Evolutionary conservation across 192 early-diverging fungal species (phyloP), one percentile per base, ranked within the genome.

Genomic region (Backusella macrospora): DNA sequence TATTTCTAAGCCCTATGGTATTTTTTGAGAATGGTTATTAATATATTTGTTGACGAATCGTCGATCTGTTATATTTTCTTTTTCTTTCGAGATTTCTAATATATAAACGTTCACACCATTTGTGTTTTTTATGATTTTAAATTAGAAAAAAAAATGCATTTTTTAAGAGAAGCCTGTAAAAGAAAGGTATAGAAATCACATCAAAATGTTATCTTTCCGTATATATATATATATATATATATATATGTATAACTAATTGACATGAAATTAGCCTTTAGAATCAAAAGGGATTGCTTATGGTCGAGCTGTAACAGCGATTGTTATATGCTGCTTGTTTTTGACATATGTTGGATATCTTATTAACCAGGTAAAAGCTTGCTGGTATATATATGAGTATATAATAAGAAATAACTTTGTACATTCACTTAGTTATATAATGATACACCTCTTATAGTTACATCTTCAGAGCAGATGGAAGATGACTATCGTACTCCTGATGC

Each of bases 401-500:
- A 21, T 3, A 23, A 10, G 23, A 23, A 55, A 55, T 23, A 23
- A 12, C 10, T 55, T 49, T 21, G 10, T 65, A 40, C 18, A 14
- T 40, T 18, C 5, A 21, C 12, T 21, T 70, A 70, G 68, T 5
- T 70, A 16, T 29, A 49, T n/a, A 2, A 48, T 6, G 68, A 70
- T 49, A 37, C n/a, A 9, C 68, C 68, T n/a, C 44, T 70, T 34
- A 23, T 70, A 16, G 13, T 37, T n/a, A 29, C n/a, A 29, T 52
- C 68, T 9, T 6, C 29, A 16, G 68, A 70, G 15, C 3, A 12
- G 6, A 18, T 70, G 8, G 9, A 15, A 16, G 34, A 21, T 1
- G 39, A 52, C n/a, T 14, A 29, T 15, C 9, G 21, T 18, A 43
- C 70, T 16, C 70, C 70, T 2, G 70, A 71, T 71, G 59, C 59